A percentile compares a stretch with the other conserved stretches of the same genome.
phyloP scores from a whole-genome alignment of 208 protist genomes.

The Wallacemonas sp. region DNA sequence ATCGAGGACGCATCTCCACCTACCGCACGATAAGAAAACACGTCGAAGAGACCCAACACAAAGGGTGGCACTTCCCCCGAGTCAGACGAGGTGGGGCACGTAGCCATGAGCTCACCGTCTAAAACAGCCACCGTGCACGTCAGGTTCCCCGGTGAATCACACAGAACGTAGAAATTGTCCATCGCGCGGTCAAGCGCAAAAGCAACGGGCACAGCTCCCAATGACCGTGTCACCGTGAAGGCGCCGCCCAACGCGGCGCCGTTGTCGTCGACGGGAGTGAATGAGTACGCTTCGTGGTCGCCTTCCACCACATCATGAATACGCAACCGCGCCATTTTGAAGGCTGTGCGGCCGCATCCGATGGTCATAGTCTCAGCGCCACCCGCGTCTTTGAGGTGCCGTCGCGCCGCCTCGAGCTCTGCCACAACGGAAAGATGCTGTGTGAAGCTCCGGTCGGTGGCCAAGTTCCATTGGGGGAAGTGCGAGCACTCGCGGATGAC shows the following conservation, averaged over 20 bases:
- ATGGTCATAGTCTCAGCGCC: neutral
- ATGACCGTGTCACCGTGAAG: neutral
- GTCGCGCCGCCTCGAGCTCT: neutral
- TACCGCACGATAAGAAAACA: slow-evolving; percentile 31
- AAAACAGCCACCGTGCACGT: slow-evolving; percentile 37
- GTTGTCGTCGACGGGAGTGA: neutral
- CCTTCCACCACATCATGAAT: too few species aligned
- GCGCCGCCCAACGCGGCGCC: neutral
- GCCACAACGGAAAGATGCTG: neutral
- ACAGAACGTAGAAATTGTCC: slow-evolving; percentile 49
- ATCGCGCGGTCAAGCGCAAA: slow-evolving; percentile 65
- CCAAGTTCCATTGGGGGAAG: slow-evolving; percentile 46
- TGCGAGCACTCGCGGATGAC: slow-evolving; percentile 23
- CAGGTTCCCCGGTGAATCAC: slow-evolving; percentile 25
- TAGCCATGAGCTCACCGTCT: slow-evolving; percentile 66
- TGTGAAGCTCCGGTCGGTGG: neutral
- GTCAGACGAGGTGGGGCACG: slow-evolving; percentile 5
- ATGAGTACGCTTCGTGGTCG: too few species aligned
- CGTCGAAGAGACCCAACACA: slow-evolving; percentile 58
- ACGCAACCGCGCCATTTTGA: too few species aligned
- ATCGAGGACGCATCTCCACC: too few species aligned
- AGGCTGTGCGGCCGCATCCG: too few species aligned
- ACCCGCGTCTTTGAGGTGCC: neutral
- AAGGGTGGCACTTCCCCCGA: neutral
- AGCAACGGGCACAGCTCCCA: slow-evolving; percentile 21